Base-by-base conservation (phyloP, 2,329 filamentous ascomycete species). In the Sclerotinia nivalis region DNA sequence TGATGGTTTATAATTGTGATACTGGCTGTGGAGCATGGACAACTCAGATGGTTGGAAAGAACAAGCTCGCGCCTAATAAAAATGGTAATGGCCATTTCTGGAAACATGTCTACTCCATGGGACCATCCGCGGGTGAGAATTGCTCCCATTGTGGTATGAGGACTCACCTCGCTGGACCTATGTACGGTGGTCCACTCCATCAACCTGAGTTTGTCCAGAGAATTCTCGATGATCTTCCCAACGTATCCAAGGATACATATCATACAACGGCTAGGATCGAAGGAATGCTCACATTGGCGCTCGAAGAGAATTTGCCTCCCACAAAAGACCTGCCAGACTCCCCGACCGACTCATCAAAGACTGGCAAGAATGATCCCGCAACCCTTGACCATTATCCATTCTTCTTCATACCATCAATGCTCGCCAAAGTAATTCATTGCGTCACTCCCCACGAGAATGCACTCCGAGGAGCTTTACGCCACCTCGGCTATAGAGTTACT, bases 141-240 rank as follows among this genome's bases (percentile, higher is more conserved):
- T 99, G 96, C 80, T 85, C 89, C 71, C 93, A 98, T 79, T 99
- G 96, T 78, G 92, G 91, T 12, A 89, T 87, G 77, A 95, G 91
- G 78, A 96, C 91, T 81, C 96, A 98, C 80, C 80, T 98, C 20
- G 91, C 89, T 6, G 96, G 96, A 1, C 96, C 96, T 0, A 98
- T 99, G 95, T 99, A 94, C 82, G 94, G 88, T 47, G 96, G 96
- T 0, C 91, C 91, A 28, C 83, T 99, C 12, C 96, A 99, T 80
- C 93, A 93, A 58, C 86, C 88, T 9, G 87, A 89, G 2, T 99
- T 97, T 77, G 88, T 99, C 72, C 87, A 91, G 76, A 87, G 87
- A 69, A 89, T 99, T 34, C 84, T 99, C 22, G 86, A 89, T 56
- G 86, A 90, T 70, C 84, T 97, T 12, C 89, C 92, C 0, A 81